These are phyloP conservation scores for Pisolithus marmoratus DNA, from an alignment of 768 basidiomycete species.

Conservation along the genomic window DNA sequence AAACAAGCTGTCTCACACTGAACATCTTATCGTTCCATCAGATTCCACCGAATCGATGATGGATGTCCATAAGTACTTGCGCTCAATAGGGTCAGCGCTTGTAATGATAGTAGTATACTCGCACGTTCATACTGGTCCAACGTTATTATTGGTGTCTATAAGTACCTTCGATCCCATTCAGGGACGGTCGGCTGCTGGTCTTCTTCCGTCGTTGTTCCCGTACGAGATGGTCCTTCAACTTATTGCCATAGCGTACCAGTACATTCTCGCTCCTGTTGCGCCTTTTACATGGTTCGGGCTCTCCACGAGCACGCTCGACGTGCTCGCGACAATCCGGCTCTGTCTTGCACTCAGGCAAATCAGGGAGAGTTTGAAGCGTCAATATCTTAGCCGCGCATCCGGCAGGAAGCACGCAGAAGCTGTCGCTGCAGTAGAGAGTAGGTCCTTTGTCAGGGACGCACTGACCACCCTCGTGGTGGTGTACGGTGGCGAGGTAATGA, in stretches of 20 bases:
- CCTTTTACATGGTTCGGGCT: slow-evolving; percentile 66
- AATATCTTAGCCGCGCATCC: slow-evolving; percentile 35
- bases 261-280: slow-evolving; percentile 50
- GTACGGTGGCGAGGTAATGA: slow-evolving; percentile 72
- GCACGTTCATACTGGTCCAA: no score
- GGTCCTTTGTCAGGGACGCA: slow-evolving; percentile 54
- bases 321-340: slow-evolving; percentile 62
- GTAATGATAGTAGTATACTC: no score
- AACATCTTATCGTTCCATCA: no score
- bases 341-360: slow-evolving; percentile 67
- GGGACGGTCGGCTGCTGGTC: not conserved
- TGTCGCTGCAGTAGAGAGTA: slow-evolving; percentile 34
- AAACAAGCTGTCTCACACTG: no score
- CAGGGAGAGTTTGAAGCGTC: slow-evolving; percentile 41
- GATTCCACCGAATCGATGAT: no score
- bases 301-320: slow-evolving; percentile 55
- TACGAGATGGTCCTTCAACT: slow-evolving; percentile 31
- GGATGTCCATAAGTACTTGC: no score
- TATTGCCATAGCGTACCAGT: slow-evolving; percentile 47
- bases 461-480: slow-evolving; percentile 60
- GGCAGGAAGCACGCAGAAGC: slow-evolving; percentile 21
- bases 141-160: no score
- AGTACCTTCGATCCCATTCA: not conserved
- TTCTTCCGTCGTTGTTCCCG: not conserved
- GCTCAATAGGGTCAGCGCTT: no score